phyloP scores from a whole-genome alignment of 768 basidiomycete genomes.

The Suillus brevipes region DNA sequence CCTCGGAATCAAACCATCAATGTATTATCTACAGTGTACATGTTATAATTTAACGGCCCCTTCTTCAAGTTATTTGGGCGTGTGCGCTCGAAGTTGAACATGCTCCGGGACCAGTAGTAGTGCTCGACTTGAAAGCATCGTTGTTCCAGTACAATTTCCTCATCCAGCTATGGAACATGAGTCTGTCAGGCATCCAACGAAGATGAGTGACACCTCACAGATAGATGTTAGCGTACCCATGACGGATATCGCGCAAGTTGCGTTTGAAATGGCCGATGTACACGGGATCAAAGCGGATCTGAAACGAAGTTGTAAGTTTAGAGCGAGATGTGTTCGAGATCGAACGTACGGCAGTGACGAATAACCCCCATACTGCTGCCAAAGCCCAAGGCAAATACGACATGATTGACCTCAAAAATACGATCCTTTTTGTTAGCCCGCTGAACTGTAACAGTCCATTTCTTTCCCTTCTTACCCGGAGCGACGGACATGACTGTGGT shows the following conservation, averaged over 20 bases:
- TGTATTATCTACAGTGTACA: too few relatives aligned
- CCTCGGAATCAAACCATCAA: too few relatives aligned
- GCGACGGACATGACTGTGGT: constrained; percentile 32
- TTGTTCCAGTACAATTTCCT: constrained; percentile 91
- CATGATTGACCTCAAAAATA: constrained; percentile 45
- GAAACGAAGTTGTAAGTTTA: not conserved
- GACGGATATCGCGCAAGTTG: constrained; percentile 81
- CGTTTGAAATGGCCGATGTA: constrained; percentile 95
- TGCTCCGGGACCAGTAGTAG: constrained; percentile 42
- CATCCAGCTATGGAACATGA: constrained; percentile 57
- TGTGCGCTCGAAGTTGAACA: too few relatives aligned
- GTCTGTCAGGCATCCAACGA: not conserved
- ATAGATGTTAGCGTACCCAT: constrained; percentile 85
- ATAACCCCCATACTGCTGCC: constrained; percentile 63
- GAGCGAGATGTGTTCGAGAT: not conserved
- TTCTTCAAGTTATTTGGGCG: too few relatives aligned
- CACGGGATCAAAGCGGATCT: constrained; percentile 89
- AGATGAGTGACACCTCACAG: constrained; percentile 25
- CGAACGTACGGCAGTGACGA: constrained; percentile 80
- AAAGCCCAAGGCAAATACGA: constrained; percentile 51
- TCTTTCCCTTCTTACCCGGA: constrained; percentile 35
- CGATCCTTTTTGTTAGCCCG: constrained; percentile 38
- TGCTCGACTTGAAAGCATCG: constrained; percentile 78
- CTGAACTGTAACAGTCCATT: constrained; percentile 45
- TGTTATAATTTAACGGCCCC: too few relatives aligned